Evolutionary conservation across 2,329 filamentous ascomycete genomes (phyloP).

Genomic region (Diaporthe amygdali): DNA sequence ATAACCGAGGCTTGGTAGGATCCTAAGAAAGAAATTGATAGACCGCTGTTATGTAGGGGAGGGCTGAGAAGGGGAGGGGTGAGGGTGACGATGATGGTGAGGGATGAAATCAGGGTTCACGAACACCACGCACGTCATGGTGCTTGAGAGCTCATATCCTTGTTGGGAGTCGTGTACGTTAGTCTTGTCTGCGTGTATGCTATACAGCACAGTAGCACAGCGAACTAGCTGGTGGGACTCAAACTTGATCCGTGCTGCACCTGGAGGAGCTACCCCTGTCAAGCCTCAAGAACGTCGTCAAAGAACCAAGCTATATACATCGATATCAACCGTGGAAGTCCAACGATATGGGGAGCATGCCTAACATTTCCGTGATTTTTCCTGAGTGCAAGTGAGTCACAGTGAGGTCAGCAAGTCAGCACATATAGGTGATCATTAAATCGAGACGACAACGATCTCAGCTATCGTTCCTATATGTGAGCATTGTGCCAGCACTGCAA

Average conservation of each 20-base stretch:
- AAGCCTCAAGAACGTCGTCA: background rate
- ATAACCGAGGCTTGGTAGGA: background rate
- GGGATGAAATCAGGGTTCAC: background rate
- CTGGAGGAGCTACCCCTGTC: conserved; percentile 15
- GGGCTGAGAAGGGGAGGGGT: background rate
- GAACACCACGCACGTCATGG: conserved; percentile 16
- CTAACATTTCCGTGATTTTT: background rate
- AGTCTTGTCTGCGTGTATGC: background rate
- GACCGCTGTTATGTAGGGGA: background rate
- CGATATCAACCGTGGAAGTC: background rate
- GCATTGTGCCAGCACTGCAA: background rate
- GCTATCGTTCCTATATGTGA: too few relatives aligned
- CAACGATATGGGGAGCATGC: background rate
- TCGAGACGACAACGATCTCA: background rate
- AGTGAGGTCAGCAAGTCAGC: background rate
- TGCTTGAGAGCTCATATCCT: conserved; percentile 6
- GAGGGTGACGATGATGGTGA: background rate
- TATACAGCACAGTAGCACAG: background rate
- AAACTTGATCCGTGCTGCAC: conserved; percentile 7
- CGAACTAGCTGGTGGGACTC: background rate
- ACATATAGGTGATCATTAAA: background rate
- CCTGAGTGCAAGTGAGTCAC: background rate
- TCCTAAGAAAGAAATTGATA: background rate
- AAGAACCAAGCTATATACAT: background rate
- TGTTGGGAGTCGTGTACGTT: conserved; percentile 6